Base-by-base conservation (phyloP, 2,329 filamentous ascomycete genomes). In the Hymenoscyphus repandus region DNA sequence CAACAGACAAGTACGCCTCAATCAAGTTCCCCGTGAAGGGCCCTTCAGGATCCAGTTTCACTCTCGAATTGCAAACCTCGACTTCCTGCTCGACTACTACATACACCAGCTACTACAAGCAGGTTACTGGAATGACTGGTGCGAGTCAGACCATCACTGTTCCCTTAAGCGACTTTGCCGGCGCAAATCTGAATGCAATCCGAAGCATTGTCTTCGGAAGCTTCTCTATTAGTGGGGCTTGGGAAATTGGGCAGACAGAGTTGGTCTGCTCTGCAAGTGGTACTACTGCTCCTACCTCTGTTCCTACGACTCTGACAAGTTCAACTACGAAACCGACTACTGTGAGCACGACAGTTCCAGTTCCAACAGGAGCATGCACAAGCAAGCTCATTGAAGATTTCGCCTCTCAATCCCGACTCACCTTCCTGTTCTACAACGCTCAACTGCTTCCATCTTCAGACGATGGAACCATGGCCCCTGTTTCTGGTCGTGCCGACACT, bases 371-470 rank as follows among this genome's bases (percentile, higher is more conserved):
- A 44, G 48, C 53, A 32, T 79, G 75, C 60, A 64, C 67, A 10
- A 62, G 68, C 33, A 64, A 78, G 6, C 61, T 79, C 22, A 71
- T 83, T 48, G 80, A 83, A 55, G 80, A 83, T 67, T 83, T 77
- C 73, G 72, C 71, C 48, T 83, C 79, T 7, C 80, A 83, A 62
- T 83, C 79, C 5, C 77, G 79, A 30, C 65, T 83, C 47, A 80
- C 76, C 1, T 83, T 83, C 64, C 66, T 83, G 13, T 77, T 70
- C 59, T 83, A 83, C 69, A 83, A 83, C 60, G 72, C 79, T 34
- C 68, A 82, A 67, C 67, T 76, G 2, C 68, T 76, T 55, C 70
- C 79, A 3, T 75, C 75, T 5, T 79, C 77, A 32, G 77, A 81
- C 55, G 80, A 83, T 62, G 74, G 66, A 2, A 76, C 75, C 6